Evolutionary conservation across 805 yeast species (phyloP).

Genomic region (Candida golubevii): DNA sequence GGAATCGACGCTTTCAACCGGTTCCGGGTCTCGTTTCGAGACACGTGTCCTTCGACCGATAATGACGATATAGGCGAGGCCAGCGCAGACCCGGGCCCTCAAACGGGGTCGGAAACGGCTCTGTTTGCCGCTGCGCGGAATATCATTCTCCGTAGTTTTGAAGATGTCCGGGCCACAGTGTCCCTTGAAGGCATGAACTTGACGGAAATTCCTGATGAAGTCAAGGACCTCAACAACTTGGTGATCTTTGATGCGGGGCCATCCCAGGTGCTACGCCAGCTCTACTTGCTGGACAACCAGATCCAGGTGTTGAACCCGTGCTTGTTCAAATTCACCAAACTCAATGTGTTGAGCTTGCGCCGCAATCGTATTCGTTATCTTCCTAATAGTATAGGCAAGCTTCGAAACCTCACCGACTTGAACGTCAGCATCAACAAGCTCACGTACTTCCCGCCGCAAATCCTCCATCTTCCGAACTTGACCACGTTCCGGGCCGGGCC

Average conservation of each 20-base stretch:
- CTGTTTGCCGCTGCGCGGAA: conserved; percentile 31
- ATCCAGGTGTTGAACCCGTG: conserved; percentile 46
- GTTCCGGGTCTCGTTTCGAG: conserved; percentile 25
- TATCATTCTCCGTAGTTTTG: conserved; percentile 44
- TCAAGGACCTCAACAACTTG: conserved; percentile 52
- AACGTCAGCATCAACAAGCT: conserved; percentile 51
- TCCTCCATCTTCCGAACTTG: conserved; percentile 42
- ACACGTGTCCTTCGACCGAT: conserved; percentile 32
- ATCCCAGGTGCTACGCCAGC: conserved; percentile 33
- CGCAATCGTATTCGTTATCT: conserved; percentile 32
- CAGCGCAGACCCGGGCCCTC: conserved; percentile 9
- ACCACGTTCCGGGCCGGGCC: conserved; percentile 52
- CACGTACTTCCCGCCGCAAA: conserved; percentile 49
- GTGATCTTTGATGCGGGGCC: conserved; percentile 37
- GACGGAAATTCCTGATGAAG: conserved; percentile 51
- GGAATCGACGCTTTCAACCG: conserved; percentile 50
- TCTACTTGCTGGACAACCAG: conserved; percentile 49
- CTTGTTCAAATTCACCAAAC: conserved; percentile 45
- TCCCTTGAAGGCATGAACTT: conserved; percentile 46
- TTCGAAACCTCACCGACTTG: conserved; percentile 41
- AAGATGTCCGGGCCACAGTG: conserved; percentile 41
- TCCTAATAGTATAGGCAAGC: conserved; percentile 19
- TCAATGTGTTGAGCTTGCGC: conserved; percentile 50
- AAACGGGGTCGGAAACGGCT: not conserved
- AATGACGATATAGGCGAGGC: conserved; percentile 19